Evolutionary conservation across 2,329 filamentous ascomycete genomes (phyloP).

Genomic region (Fusarium pseudograminearum): DNA sequence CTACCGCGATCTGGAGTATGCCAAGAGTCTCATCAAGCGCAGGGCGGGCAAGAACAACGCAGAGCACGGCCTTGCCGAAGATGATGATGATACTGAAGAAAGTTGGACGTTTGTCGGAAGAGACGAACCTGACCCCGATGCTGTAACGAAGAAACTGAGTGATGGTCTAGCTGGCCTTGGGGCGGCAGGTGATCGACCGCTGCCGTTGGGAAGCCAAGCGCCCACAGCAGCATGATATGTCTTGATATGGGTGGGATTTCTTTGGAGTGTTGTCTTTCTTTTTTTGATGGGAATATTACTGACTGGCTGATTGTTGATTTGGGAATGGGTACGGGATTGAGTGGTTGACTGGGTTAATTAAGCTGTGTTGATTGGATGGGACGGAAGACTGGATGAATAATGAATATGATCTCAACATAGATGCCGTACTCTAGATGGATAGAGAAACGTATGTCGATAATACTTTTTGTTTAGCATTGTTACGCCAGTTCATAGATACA

Average conservation of each 20-base stretch:
- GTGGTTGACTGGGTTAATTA: conserved; percentile 20
- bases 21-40: conserved; percentile 81
- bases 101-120: conserved; percentile 90
- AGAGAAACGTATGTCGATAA: conserved; percentile 35
- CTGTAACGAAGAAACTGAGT: conserved; percentile 56
- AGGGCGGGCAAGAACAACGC: conserved; percentile 67
- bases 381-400: conserved; percentile 13
- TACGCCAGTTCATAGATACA: neutral
- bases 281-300: neutral
- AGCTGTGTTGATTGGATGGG: conserved; percentile 18
- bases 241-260: neutral
- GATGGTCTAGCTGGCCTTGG: conserved; percentile 49
- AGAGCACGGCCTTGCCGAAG: conserved; percentile 57
- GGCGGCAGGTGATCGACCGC: conserved; percentile 37
- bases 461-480: neutral
- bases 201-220: conserved; percentile 44
- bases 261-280: neutral
- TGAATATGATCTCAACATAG: conserved; percentile 28
- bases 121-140: conserved; percentile 61
- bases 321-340: conserved; percentile 4
- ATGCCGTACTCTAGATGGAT: conserved; percentile 40
- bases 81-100: conserved; percentile 74
- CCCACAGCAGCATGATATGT: conserved; percentile 25
- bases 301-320: neutral
- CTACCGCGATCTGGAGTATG: conserved; percentile 95